phyloP scores from a whole-genome alignment of 2,329 filamentous ascomycete species.

The Verticillium tricorpus region DNA sequence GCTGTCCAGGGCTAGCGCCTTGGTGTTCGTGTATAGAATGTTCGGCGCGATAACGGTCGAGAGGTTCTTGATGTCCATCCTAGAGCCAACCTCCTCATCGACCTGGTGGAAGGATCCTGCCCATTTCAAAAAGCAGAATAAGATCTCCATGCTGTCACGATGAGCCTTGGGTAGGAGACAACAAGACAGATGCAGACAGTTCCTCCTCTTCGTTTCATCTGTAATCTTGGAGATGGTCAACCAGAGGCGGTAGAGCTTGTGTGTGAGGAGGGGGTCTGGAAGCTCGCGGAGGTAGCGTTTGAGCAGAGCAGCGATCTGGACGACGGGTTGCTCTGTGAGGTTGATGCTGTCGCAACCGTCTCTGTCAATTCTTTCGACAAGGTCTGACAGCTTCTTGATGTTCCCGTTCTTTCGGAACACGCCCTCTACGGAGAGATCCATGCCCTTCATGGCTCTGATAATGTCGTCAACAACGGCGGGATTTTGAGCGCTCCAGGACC shows the following conservation, averaged over 20 bases:
- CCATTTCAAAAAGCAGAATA: conserved; percentile 97
- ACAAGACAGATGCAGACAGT: conserved; percentile 84
- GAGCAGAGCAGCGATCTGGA: conserved; percentile 87
- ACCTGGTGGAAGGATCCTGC: conserved; percentile 95
- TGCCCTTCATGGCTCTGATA: conserved; percentile 91
- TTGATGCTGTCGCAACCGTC: conserved; percentile 83
- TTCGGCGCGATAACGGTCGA: conserved; percentile 97
- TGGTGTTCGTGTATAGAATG: conserved; percentile 71
- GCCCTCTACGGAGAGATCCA: conserved; percentile 98
- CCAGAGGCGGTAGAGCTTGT: conserved; percentile 90
- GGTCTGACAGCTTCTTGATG: conserved; percentile 85
- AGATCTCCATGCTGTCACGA: conserved; percentile 87
- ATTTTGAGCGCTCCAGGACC: conserved; percentile 87
- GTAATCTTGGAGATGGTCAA: conserved; percentile 84
- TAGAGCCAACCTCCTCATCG: conserved; percentile 93
- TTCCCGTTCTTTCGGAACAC: conserved; percentile 99
- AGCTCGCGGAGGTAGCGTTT: conserved; percentile 95
- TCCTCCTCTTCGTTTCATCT: conserved; percentile 75
- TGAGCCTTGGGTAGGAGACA: conserved; percentile 90
- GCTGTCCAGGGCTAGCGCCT: conserved; percentile 66
- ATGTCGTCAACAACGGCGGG: conserved; percentile 90
- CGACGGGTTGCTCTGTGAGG: conserved; percentile 81
- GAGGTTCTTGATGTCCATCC: conserved; percentile 98
- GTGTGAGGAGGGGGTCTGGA: conserved; percentile 88
- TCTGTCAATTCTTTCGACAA: conserved; percentile 80